Evolutionary conservation across 2,329 filamentous ascomycete genomes (phyloP), one percentile per base, ranked within the genome.

Genomic region (Microdochium nivale): DNA sequence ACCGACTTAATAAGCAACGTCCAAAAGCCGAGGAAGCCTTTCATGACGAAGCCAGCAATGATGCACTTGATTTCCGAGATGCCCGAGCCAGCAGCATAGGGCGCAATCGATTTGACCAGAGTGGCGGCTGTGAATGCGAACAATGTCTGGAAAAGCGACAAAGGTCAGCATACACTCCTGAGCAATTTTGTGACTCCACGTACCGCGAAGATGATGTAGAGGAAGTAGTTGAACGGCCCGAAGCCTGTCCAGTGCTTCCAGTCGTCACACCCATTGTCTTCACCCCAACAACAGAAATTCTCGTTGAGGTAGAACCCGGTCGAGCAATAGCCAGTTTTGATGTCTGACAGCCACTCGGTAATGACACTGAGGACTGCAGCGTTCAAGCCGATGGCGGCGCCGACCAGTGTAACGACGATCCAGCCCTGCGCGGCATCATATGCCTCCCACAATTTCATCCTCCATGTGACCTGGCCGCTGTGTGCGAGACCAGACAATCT

Each of bases 31-130:
- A 99, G 78, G 63, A 99, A 99, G 0, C 91, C 94, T 70, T 97
- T 96, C 94, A 99, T 99, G 49, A 97, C 89, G 66, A 99, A 99
- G 2, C 94, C 94, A 3, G 92, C 94, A 64, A 99, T 96, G 65
- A 99, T 97, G 70, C 90, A 96, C 70, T 99, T 99, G 77, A 99
- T 99, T 72, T 99, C 94, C 13, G 90, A 96, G 53, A 99, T 99
- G 40, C 94, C 94, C 13, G 90, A 96, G 16, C 94, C 94, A 32
- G 94, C 94, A 11, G 94, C 94, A 66, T 99, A 99, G 0, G 94
- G 94, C 3, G 94, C 91, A 68, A 94, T 97, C 1, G 83, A 84
- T 66, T 90, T 94, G 64, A 99, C 94, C 40, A 99, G 76, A 35
- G 80, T 84, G 1, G 91, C 91, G 2, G 91, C 86, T 3, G 86